Evolutionary conservation across 192 early-diverging fungal genomes (phyloP), one percentile per base, ranked within the genome.

Genomic region (Chytriomyces confervae): DNA sequence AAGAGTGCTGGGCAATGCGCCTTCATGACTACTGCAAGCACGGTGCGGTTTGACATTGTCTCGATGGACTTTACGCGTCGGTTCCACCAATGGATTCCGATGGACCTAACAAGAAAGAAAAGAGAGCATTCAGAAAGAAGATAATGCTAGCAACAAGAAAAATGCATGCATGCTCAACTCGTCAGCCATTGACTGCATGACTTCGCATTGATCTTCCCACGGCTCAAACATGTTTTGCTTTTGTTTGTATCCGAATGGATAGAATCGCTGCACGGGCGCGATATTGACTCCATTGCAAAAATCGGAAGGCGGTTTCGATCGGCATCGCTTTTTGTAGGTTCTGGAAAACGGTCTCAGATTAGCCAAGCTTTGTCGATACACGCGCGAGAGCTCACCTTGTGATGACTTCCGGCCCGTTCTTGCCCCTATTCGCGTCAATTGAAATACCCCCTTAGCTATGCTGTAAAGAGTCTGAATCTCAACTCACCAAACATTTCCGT

Each of bases 401-500:
- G 7, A 74, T 29, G 6, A 74, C 8, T 60, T 74, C 72, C 27
- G 72, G 72, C 1, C 72, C 72, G 7, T 74, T 61, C 6, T 62
- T 11, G 8, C 72, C 72, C 61, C 61, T 62, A 63, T 9, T 16
- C 16, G 57, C 23, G 24, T 9, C 5, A 24, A 16, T 0, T 16
- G 51, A 44, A 24, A 49, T 0, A 60, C 2, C 50, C 51, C 0
- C 27, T 57, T 43, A n/a, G 20, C 16, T 18, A n/a, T 57, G 53
- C 20, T 1, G 2, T 36, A 36, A 36, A 36, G 2, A 36, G 0
- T 36, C 36, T 36, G 36, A 1, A 18, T 47, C 13, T 13, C 9
- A 61, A n/a, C 49, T 16, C 18, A 72, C 82, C 83, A 84, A 6
- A 61, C 11, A 18, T 75, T 73, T 29, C 83, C 83, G 29, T 82